A percentile compares a stretch with the other conserved stretches of the same genome.
These are phyloP conservation scores for Raphanus raphanistrum DNA, from an alignment of 345 rosid genomes.

Conservation along the genomic window DNA sequence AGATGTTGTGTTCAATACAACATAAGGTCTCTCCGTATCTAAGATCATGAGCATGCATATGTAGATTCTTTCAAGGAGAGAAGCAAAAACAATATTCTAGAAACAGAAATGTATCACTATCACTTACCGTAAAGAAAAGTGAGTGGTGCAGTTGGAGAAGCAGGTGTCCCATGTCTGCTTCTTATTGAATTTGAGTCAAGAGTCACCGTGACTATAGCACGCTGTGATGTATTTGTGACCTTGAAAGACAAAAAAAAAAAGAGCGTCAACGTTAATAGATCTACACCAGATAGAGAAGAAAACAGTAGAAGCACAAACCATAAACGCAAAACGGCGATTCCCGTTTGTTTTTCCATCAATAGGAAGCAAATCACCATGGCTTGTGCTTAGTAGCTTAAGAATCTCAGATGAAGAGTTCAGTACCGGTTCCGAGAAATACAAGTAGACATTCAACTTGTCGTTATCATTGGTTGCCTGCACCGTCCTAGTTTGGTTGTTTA, in stretches of 20 bases:
- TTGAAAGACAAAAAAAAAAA: conserved; percentile 34
- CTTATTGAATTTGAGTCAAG: conserved; percentile 50
- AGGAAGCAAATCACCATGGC: conserved; percentile 63
- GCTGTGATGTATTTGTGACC: conserved; percentile 58
- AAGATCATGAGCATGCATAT: conserved; percentile 8
- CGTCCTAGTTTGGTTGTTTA: conserved; percentile 57
- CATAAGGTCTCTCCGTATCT: conserved; percentile 86
- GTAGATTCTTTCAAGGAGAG: neutral
- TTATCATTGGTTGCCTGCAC: conserved; percentile 79
- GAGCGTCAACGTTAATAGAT: neutral
- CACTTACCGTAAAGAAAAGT: conserved; percentile 80
- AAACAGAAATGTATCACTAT: conserved; percentile 6
- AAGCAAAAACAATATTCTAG: conserved; percentile 5
- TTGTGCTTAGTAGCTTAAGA: conserved; percentile 51
- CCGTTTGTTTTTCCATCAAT: conserved; percentile 52
- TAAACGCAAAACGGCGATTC: conserved; percentile 76
- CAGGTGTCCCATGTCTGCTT: conserved; percentile 72
- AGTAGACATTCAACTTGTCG: conserved; percentile 58
- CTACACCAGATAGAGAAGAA: neutral
- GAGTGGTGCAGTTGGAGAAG: conserved; percentile 71
- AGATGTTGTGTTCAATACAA: conserved; percentile 68
- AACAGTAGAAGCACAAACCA: conserved; percentile 47
- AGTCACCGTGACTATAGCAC: conserved; percentile 58
- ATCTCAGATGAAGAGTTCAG: conserved; percentile 68
- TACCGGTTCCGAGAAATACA: conserved; percentile 82